Conservation (phyloP, 2,329 filamentous ascomycete genomes). For the Cytospora leucostoma region DNA sequence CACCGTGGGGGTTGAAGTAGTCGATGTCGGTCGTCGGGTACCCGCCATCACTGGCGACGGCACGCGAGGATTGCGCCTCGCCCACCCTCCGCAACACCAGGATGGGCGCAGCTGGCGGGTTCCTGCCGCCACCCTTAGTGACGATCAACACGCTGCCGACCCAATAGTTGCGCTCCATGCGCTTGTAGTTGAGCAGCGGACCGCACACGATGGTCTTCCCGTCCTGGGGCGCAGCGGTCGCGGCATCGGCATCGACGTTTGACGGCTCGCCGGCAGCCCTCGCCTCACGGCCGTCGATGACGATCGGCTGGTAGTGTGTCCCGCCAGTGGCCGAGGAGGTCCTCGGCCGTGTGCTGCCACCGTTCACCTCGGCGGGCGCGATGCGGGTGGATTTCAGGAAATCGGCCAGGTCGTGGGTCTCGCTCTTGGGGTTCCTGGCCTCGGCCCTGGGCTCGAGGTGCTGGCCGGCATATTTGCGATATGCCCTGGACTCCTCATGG, state of each 20-base stretch:
- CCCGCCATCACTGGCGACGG: constrained; percentile 32
- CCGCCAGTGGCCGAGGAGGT: constrained; percentile 27
- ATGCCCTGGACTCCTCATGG: constrained; percentile 63
- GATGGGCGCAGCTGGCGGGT: constrained; percentile 59
- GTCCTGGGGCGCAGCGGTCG: constrained; percentile 38
- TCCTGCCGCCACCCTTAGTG: constrained; percentile 67
- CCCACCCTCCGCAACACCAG: constrained; percentile 54
- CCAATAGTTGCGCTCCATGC: constrained; percentile 72
- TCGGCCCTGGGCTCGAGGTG: constrained; percentile 35
- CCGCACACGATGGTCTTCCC: constrained; percentile 68
- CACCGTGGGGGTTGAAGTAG: constrained; percentile 30
- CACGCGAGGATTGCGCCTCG: constrained; percentile 26
- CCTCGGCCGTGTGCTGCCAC: constrained; percentile 6
- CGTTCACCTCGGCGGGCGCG: constrained; percentile 40
- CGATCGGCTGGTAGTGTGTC: constrained; percentile 49
- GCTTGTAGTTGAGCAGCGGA: constrained; percentile 75
- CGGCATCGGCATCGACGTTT: constrained; percentile 22
- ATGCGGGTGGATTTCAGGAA: constrained; percentile 59
- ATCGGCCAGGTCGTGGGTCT: constrained; percentile 54
- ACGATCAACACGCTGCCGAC: constrained; percentile 85
- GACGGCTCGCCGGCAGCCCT: constrained; percentile 32
- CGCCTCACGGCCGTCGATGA: constrained; percentile 45
- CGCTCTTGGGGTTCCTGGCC: constrained; percentile 44
- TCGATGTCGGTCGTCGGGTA: constrained; percentile 37
- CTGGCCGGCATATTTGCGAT: constrained; percentile 49